Evolutionary conservation across 176 grass and related monocot genomes (phyloP).

Genomic region (Rhynchospora breviuscula): DNA sequence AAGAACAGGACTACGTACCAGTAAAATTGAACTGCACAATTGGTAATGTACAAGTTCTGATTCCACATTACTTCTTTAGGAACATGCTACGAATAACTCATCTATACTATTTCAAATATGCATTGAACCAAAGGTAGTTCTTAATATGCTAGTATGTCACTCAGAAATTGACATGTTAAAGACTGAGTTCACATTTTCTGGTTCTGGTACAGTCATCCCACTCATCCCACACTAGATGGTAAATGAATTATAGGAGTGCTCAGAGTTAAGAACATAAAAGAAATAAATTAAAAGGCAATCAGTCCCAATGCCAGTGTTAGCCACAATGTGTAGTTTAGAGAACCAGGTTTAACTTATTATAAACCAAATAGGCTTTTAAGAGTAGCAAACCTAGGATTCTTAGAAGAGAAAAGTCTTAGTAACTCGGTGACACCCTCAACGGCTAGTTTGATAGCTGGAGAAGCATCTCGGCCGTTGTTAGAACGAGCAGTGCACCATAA

Average conservation of each 20-base stretch:
- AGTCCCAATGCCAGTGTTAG: not conserved
- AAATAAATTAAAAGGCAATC: not conserved
- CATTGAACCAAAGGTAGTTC: too few species aligned
- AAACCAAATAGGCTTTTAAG: not conserved
- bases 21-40: not conserved
- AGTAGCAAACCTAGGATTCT: conserved; percentile 27
- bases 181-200: not conserved
- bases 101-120: not conserved
- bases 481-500: conserved; percentile 13
- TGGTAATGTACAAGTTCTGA: not conserved
- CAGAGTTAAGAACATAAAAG: not conserved
- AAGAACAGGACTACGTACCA: not conserved
- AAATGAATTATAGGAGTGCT: not conserved
- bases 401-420: conserved; percentile 49
- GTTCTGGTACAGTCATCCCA: not conserved
- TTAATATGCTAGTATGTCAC: not conserved
- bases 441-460: conserved; percentile 29
- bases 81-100: not conserved
- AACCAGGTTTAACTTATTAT: not conserved
- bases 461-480: not conserved
- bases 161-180: not conserved
- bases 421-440: conserved; percentile 57
- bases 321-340: not conserved
- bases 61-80: not conserved
- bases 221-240: not conserved